phyloP scores from a whole-genome alignment of 257 asterid species.

The Thymus mandschuricus region DNA sequence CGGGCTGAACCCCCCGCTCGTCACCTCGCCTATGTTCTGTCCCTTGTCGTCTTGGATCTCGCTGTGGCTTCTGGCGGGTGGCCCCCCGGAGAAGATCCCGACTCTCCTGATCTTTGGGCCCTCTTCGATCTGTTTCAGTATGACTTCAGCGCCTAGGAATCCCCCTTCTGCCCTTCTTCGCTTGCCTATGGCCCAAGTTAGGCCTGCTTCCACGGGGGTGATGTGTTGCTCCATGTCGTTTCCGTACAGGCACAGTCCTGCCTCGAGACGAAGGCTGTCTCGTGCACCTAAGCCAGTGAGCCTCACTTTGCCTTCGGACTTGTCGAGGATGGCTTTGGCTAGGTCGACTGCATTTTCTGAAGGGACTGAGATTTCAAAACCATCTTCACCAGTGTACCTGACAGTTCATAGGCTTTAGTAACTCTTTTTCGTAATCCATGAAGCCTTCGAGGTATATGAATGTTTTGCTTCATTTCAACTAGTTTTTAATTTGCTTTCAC shows the following conservation, averaged over 20 bases:
- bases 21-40: slow-evolving; percentile 79
- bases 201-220: slow-evolving; percentile 95
- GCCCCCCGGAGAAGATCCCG: slow-evolving; percentile 81
- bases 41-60: slow-evolving; percentile 90
- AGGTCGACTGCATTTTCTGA: slow-evolving; percentile 88
- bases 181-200: slow-evolving; percentile 97
- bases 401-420: slow-evolving; percentile 30
- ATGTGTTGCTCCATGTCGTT: slow-evolving; percentile 98
- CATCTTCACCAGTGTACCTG: slow-evolving; percentile 99
- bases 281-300: slow-evolving; percentile 93
- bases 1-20: slow-evolving; percentile 99
- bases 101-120: slow-evolving; percentile 89
- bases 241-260: slow-evolving; percentile 93
- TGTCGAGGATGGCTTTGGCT: slow-evolving; percentile 88
- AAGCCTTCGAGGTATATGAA: neutral
- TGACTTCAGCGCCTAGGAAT: slow-evolving; percentile 88
- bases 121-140: slow-evolving; percentile 75
- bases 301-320: slow-evolving; percentile 86
- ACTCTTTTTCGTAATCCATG: neutral
- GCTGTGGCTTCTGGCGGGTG: slow-evolving; percentile 92
- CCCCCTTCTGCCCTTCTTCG: slow-evolving; percentile 98
- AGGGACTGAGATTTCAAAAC: slow-evolving; percentile 96
- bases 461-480: neutral
- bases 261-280: slow-evolving; percentile 97
- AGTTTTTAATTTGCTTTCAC: too few species aligned